A percentile compares a stretch with the other conserved stretches of the same genome.
Conservation (phyloP, 1,284 basidiomycete species). For the Neolentinus lepideus region DNA sequence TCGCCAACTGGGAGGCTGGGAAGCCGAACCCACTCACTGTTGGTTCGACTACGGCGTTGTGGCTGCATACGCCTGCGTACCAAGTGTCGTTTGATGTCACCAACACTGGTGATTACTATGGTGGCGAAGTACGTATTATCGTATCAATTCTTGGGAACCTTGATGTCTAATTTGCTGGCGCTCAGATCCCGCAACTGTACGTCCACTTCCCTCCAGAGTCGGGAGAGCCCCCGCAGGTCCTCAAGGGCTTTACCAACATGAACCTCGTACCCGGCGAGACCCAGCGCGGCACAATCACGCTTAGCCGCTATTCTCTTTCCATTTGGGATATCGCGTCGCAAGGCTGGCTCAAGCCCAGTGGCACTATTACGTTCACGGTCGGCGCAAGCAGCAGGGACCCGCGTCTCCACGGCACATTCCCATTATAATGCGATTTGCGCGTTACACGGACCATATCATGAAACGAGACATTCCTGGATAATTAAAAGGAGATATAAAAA, state of each 20-base stretch:
- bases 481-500: not conserved
- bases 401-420: conserved; percentile 21
- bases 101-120: conserved; percentile 49
- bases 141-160: not conserved
- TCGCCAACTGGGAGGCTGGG: conserved; percentile 49
- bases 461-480: not conserved
- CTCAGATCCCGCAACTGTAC: conserved; percentile 38
- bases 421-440: conserved; percentile 4
- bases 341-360: conserved; percentile 43
- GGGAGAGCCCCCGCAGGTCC: conserved; percentile 33
- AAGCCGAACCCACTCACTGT: conserved; percentile 35
- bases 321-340: conserved; percentile 41
- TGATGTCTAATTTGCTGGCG: not conserved
- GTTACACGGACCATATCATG: not conserved
- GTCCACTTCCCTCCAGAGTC: conserved; percentile 30
- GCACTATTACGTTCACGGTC: conserved; percentile 36
- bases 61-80: conserved; percentile 59
- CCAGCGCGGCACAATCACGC: conserved; percentile 26
- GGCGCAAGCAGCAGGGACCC: conserved; percentile 48
- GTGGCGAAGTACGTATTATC: conserved; percentile 37
- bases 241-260: conserved; percentile 40
- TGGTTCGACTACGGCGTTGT: conserved; percentile 49
- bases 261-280: conserved; percentile 27
- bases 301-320: conserved; percentile 37
- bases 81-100: conserved; percentile 49